phyloP scores from a whole-genome alignment of 129 eudicot species.

The Centaurea solstitialis region DNA sequence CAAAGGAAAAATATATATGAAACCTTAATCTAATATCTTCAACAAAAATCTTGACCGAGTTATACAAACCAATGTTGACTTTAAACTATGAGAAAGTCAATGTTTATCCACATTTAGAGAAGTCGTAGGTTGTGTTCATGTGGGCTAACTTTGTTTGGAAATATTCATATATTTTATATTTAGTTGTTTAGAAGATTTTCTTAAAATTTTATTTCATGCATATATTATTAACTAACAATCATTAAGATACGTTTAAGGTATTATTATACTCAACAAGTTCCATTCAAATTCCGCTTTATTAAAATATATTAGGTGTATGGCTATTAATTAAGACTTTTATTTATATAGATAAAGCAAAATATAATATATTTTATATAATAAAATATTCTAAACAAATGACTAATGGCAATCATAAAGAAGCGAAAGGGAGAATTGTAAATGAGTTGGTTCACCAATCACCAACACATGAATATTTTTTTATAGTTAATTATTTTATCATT shows the following conservation, averaged over 20 bases:
- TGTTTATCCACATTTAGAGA: constrained; percentile 16
- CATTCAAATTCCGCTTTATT: not conserved
- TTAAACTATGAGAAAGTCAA: constrained; percentile 1
- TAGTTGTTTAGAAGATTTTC: not conserved
- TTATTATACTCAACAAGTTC: no score
- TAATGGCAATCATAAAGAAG: not conserved
- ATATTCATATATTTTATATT: not conserved
- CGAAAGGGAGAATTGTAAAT: not conserved
- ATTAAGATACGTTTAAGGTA: no score
- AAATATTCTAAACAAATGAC: not conserved
- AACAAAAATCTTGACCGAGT: not conserved
- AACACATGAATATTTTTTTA: not conserved
- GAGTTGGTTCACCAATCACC: not conserved
- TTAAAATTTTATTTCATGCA: no score
- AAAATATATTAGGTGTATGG: no score
- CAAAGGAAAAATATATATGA: no score
- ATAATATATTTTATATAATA: no score
- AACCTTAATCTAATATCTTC: not conserved
- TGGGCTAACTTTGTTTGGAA: not conserved
- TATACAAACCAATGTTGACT: constrained; percentile 1
- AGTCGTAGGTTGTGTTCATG: not conserved
- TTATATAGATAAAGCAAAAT: no score
- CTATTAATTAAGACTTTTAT: no score
- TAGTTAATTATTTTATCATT: no score
- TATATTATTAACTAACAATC: no score